Conservation (phyloP, 148 eudicot genomes). For the Rhododendron simsii region DNA sequence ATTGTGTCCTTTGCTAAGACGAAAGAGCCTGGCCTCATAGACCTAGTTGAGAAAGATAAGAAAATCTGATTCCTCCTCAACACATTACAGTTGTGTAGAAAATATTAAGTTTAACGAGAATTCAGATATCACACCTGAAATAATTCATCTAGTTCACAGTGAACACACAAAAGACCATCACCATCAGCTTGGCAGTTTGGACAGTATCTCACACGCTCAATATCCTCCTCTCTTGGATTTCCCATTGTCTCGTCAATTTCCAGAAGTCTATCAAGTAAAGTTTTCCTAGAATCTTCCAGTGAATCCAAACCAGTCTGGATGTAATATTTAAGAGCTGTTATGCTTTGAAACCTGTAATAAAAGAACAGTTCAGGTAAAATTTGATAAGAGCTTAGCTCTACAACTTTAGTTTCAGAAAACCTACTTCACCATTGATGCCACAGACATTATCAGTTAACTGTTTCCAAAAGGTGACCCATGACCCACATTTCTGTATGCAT, state of each 20-base stretch:
- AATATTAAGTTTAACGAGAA: not conserved
- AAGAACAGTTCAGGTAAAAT: not conserved
- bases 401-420: not conserved
- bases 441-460: not conserved
- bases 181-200: constrained; percentile 57
- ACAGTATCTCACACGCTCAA: constrained; percentile 76
- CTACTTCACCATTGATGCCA: constrained; percentile 6
- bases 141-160: constrained; percentile 76
- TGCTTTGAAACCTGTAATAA: constrained; percentile 59
- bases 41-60: constrained; percentile 32
- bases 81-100: not conserved
- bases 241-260: constrained; percentile 75
- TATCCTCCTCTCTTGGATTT: constrained; percentile 76
- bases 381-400: not conserved
- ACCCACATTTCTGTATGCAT: not conserved
- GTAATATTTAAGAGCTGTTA: constrained; percentile 52
- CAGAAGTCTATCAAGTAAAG: constrained; percentile 56
- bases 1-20: constrained; percentile 52
- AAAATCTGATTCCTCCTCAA: not conserved
- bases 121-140: constrained; percentile 59
- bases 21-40: constrained; percentile 96
- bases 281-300: constrained; percentile 61
- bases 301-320: constrained; percentile 77
- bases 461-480: not conserved
- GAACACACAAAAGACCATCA: constrained; percentile 77